Conservation (phyloP, 306 rosid species). For the Luffa acutangula region DNA sequence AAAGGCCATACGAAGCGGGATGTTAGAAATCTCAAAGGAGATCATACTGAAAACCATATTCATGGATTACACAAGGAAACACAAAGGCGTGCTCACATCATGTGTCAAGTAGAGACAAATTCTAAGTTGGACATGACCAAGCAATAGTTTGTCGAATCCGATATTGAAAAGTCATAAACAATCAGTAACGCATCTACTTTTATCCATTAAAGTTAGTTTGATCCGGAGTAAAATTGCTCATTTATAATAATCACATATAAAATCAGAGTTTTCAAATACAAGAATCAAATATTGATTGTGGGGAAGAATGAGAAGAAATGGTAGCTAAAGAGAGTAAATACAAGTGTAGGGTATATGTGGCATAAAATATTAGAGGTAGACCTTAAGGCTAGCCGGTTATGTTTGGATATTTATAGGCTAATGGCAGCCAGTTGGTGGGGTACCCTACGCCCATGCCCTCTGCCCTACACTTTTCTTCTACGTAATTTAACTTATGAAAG, state of each 20-base stretch:
- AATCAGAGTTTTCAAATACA: background rate
- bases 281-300: background rate
- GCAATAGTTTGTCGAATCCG: background rate
- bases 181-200: background rate
- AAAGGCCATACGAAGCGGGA: too few species aligned
- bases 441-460: background rate
- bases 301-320: background rate
- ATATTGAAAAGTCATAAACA: background rate
- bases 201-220: background rate
- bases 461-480: background rate
- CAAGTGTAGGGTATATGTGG: background rate
- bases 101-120: background rate
- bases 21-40: too few species aligned
- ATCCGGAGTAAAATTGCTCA: too few species aligned
- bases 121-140: background rate
- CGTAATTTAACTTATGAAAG: background rate
- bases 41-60: too few species aligned
- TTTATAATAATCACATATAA: too few species aligned
- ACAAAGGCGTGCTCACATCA: background rate
- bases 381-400: background rate
- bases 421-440: background rate
- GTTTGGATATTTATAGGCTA: background rate
- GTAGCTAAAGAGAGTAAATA: background rate
- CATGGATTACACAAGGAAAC: too few species aligned
- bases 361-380: background rate